Evolutionary conservation across 2,329 filamentous ascomycete genomes (phyloP).

Genomic region (Penicillium sclerotigenum): DNA sequence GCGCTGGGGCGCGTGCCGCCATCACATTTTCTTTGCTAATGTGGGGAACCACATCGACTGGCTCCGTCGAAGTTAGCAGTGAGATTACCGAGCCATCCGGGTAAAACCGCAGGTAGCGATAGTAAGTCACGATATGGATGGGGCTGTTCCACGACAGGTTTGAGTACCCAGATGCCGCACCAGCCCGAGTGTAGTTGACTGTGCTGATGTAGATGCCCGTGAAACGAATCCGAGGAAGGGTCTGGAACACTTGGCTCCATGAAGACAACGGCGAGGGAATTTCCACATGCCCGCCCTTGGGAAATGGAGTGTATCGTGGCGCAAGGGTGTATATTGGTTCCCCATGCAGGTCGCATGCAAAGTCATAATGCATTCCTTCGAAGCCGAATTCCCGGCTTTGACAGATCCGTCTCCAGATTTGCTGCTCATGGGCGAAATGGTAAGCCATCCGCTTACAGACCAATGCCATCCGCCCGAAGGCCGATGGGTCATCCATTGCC

Average conservation of each 20-base stretch:
- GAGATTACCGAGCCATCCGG: slow-evolving; percentile 81
- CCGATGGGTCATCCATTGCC: slow-evolving; percentile 70
- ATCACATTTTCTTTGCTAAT: slow-evolving; percentile 68
- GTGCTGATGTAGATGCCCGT: slow-evolving; percentile 96
- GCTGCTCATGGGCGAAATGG: slow-evolving; percentile 77
- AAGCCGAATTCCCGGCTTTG: slow-evolving; percentile 73
- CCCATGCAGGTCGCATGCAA: slow-evolving; percentile 60
- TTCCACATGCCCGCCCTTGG: slow-evolving; percentile 25
- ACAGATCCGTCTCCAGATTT: slow-evolving; percentile 78
- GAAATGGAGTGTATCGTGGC: slow-evolving; percentile 37
- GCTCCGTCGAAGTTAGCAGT: slow-evolving; percentile 76
- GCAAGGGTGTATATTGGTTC: slow-evolving; percentile 33
- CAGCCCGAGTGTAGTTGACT: slow-evolving; percentile 87
- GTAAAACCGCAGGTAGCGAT: slow-evolving; percentile 93
- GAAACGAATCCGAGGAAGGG: slow-evolving; percentile 82
- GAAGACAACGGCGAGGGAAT: slow-evolving; percentile 44
- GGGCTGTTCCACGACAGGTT: slow-evolving; percentile 74
- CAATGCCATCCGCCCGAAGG: slow-evolving; percentile 69
- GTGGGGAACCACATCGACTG: slow-evolving; percentile 80
- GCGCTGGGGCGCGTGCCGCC: slow-evolving; percentile 31
- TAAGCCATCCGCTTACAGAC: slow-evolving; percentile 88
- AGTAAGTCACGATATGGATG: slow-evolving; percentile 95
- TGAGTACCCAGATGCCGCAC: slow-evolving; percentile 64
- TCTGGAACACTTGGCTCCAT: slow-evolving; percentile 71
- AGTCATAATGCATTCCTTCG: slow-evolving; percentile 76